These are phyloP conservation scores for Vararia minispora DNA, from an alignment of 768 basidiomycete species.

Conservation along the genomic window DNA sequence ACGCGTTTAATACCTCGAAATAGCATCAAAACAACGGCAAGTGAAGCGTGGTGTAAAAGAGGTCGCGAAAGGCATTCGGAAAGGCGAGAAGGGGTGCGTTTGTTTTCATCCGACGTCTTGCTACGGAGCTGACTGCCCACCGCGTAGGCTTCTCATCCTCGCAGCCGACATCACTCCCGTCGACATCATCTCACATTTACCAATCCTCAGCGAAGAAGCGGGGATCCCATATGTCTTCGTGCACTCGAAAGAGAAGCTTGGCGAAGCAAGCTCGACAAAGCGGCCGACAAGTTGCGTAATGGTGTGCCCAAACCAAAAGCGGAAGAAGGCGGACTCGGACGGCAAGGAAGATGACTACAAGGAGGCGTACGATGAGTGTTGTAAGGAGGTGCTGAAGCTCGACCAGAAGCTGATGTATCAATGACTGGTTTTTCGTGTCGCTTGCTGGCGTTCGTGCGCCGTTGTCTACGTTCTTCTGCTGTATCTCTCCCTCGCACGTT, in stretches of 20 bases:
- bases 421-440: too few species aligned
- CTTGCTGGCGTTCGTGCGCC: too few species aligned
- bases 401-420: constrained; percentile 50
- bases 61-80: constrained; percentile 93
- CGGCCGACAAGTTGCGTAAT: constrained; percentile 97
- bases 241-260: constrained; percentile 88
- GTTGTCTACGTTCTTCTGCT: constrained; percentile 8
- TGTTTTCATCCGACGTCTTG: neutral
- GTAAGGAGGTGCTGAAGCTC: constrained; percentile 73
- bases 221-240: constrained; percentile 86
- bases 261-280: constrained; percentile 92
- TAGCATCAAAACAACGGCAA: constrained; percentile 90
- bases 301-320: constrained; percentile 75
- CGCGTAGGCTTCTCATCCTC: constrained; percentile 67
- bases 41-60: constrained; percentile 98
- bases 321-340: constrained; percentile 47
- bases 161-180: constrained; percentile 97
- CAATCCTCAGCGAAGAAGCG: constrained; percentile 89
- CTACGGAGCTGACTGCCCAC: neutral
- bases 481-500: constrained; percentile 4
- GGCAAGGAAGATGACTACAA: constrained; percentile 76
- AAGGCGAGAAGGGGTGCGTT: constrained; percentile 90
- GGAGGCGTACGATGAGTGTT: constrained; percentile 80
- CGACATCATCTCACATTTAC: constrained; percentile 96
- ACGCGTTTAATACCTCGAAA: constrained; percentile 4